Conservation (phyloP, 2,329 filamentous ascomycete genomes). For the Thielaviopsis cerberus region DNA sequence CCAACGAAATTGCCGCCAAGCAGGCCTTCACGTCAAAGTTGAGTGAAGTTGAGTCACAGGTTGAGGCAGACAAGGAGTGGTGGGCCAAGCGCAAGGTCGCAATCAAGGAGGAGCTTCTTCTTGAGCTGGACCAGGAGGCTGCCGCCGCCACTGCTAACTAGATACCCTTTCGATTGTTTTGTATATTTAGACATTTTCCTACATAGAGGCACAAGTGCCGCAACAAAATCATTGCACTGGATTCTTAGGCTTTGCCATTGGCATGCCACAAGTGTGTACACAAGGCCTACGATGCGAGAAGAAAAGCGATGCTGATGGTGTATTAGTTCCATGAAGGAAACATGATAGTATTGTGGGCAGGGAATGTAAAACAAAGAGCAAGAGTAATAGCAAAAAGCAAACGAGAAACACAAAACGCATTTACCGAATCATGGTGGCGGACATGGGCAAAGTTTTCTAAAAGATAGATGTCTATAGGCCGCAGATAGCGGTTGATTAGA, state of each 20-base stretch:
- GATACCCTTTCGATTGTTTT: slow-evolving; percentile 17
- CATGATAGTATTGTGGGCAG: too few species aligned
- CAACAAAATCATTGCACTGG: not conserved
- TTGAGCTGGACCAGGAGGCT: slow-evolving; percentile 54
- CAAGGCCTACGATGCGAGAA: too few species aligned
- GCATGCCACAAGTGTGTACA: too few species aligned
- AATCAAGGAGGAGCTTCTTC: slow-evolving; percentile 63
- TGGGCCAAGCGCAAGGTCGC: slow-evolving; percentile 69
- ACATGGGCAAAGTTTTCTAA: too few species aligned
- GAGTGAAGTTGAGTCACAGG: slow-evolving; percentile 53
- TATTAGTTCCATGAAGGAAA: too few species aligned
- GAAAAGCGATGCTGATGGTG: too few species aligned
- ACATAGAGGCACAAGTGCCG: not conserved
- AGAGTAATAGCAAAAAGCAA: too few species aligned
- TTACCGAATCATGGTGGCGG: too few species aligned
- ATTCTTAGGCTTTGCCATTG: not conserved
- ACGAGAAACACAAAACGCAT: too few species aligned
- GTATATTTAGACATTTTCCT: not conserved
- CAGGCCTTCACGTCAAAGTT: slow-evolving; percentile 55
- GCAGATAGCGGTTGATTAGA: too few species aligned
- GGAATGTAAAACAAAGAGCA: too few species aligned
- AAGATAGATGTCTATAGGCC: too few species aligned
- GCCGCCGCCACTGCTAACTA: slow-evolving; percentile 17
- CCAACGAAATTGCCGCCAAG: slow-evolving; percentile 88
- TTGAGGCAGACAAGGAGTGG: slow-evolving; percentile 64